Evolutionary conservation across 2,329 filamentous ascomycete genomes (phyloP).

Genomic region (Macroventuria anomochaeta): DNA sequence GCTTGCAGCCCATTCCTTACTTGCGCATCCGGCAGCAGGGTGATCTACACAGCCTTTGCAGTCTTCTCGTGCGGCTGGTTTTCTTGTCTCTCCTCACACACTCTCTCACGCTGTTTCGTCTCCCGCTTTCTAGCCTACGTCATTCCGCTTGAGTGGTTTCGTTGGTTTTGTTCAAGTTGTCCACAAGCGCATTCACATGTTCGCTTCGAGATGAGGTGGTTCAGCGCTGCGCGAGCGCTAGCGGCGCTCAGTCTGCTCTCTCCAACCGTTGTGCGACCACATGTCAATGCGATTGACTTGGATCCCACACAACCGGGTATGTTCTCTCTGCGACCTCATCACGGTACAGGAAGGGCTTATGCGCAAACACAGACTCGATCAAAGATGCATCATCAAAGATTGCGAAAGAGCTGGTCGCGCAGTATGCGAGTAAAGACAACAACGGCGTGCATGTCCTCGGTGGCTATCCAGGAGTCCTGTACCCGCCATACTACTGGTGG

Average conservation of each 20-base stretch:
- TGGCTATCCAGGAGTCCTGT: slow-evolving; percentile 53
- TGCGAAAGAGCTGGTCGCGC: slow-evolving; percentile 58
- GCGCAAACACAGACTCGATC: slow-evolving; percentile 52
- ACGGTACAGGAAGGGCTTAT: no score
- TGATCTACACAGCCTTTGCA: slow-evolving; percentile 6
- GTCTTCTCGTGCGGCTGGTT: not conserved
- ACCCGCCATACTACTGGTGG: slow-evolving; percentile 68
- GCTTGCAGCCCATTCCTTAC: slow-evolving; percentile 2
- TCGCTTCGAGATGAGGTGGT: slow-evolving; percentile 31
- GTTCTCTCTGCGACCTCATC: not conserved
- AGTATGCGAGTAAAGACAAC: slow-evolving; percentile 59
- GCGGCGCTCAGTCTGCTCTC: slow-evolving; percentile 34
- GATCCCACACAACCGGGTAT: slow-evolving; percentile 35
- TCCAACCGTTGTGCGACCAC: slow-evolving; percentile 25
- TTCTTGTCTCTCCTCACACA: slow-evolving; percentile 3
- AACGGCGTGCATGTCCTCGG: slow-evolving; percentile 50
- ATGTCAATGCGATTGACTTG: slow-evolving; percentile 31
- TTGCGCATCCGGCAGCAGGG: not conserved
- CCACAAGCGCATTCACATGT: slow-evolving; percentile 25
- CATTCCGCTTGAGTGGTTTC: not conserved
- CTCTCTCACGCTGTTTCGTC: slow-evolving; percentile 1
- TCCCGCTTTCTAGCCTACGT: not conserved
- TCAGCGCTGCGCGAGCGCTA: slow-evolving; percentile 37
- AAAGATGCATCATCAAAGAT: slow-evolving; percentile 54
- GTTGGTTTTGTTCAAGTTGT: not conserved